Conservation (phyloP, 352 stramenopile species). For the Phytophthora nicotianae region DNA sequence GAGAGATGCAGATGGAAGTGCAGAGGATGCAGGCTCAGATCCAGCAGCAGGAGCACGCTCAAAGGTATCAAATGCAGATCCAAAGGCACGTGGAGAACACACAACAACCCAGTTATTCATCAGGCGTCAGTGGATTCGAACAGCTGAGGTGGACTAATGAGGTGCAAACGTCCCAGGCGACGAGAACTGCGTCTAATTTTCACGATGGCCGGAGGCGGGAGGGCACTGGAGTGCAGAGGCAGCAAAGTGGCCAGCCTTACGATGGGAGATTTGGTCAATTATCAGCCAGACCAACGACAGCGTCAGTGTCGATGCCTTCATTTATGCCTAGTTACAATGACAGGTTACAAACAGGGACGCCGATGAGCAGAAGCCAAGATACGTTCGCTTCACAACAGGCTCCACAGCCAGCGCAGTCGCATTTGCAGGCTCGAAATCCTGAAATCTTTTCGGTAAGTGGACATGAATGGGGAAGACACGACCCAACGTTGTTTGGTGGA, state of each 20-base stretch:
- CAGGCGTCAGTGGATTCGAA: not conserved
- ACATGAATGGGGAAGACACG: slow-evolving; percentile 15
- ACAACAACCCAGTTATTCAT: slow-evolving; percentile 11
- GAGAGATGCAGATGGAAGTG: slow-evolving; percentile 7
- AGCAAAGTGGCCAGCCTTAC: slow-evolving; percentile 2
- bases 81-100: slow-evolving; percentile 22
- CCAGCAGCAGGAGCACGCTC: slow-evolving; percentile 22
- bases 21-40: slow-evolving; percentile 25
- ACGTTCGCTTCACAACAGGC: slow-evolving; percentile 23
- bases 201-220: not conserved
- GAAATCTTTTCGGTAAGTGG: slow-evolving; percentile 1
- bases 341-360: not conserved
- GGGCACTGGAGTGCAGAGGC: slow-evolving; percentile 3
- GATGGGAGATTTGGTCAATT: not conserved
- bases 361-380: slow-evolving; percentile 4
- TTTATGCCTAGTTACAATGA: slow-evolving; percentile 8
- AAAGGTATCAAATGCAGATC: slow-evolving; percentile 13
- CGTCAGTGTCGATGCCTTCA: not conserved
- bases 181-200: not conserved
- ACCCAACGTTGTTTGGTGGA: slow-evolving; percentile 4
- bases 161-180: not conserved
- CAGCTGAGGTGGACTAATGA: slow-evolving; percentile 13
- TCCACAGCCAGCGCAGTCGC: slow-evolving; percentile 9
- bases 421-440: slow-evolving; percentile 18
- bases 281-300: not conserved